phyloP scores from a whole-genome alignment of 352 stramenopile species.

The Phytopythium litorale region DNA sequence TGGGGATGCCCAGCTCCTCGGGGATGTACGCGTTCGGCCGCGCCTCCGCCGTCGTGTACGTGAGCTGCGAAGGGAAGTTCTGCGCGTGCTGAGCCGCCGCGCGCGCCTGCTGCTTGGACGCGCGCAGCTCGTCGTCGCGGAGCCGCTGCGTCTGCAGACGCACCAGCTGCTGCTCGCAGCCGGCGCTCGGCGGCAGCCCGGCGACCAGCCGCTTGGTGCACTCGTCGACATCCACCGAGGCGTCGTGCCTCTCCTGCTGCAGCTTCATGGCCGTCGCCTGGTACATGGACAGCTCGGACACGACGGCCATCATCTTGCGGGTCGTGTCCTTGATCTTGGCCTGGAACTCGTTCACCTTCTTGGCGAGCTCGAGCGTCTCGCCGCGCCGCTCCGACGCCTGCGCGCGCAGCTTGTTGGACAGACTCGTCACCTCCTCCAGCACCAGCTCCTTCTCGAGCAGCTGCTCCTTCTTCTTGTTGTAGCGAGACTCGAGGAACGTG shows the following conservation, averaged over 20 bases:
- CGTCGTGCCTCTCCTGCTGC: conserved; percentile 89
- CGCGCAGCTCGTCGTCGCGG: conserved; percentile 39
- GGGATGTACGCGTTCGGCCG: conserved; percentile 94
- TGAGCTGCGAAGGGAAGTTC: conserved; percentile 66
- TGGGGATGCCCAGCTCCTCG: conserved; percentile 89
- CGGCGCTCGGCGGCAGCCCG: conserved; percentile 70
- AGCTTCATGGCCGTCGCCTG: conserved; percentile 93
- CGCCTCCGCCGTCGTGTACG: conserved; percentile 87
- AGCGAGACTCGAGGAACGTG: conserved; percentile 78
- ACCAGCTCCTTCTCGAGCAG: conserved; percentile 94
- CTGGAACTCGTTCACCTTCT: conserved; percentile 91
- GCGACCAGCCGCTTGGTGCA: conserved; percentile 47
- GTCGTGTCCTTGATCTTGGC: conserved; percentile 88
- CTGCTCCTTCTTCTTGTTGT: conserved; percentile 90
- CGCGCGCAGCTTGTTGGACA: conserved; percentile 80
- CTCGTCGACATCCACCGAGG: conserved; percentile 64
- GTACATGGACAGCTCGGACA: conserved; percentile 95
- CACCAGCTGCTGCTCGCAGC: conserved; percentile 73
- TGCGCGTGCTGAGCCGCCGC: conserved; percentile 43
- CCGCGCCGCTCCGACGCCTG: conserved; percentile 75
- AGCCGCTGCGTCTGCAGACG: conserved; percentile 55
- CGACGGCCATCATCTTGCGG: conserved; percentile 93
- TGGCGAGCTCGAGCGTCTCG: conserved; percentile 80
- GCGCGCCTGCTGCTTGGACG: conserved; percentile 35
- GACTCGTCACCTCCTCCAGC: conserved; percentile 89